phyloP scores from a whole-genome alignment of 2,329 filamentous ascomycete species.

The Neofusicoccum umdonicola region DNA sequence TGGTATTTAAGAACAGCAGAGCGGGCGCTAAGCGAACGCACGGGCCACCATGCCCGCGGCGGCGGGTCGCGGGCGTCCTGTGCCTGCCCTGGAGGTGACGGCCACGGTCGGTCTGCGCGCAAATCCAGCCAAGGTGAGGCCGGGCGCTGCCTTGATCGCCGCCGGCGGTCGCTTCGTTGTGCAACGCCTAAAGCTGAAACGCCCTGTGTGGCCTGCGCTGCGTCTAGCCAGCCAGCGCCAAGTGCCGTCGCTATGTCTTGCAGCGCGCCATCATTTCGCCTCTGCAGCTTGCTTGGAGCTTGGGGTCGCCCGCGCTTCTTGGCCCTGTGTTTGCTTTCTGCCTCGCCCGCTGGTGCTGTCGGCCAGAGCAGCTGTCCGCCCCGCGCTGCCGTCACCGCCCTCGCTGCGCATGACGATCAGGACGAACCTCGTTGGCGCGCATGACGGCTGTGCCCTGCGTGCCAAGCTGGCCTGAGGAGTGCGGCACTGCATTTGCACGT shows the following conservation, averaged over 20 bases:
- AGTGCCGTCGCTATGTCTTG: background rate
- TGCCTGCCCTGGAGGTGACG: background rate
- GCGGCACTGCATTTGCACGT: background rate
- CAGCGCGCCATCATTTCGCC: constrained; percentile 8
- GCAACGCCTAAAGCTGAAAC: constrained; percentile 12
- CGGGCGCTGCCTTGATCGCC: background rate
- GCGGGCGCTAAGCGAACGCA: constrained; percentile 10
- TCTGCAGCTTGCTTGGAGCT: constrained; percentile 1
- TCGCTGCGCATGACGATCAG: background rate
- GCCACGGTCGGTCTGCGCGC: background rate
- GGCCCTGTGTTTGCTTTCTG: background rate
- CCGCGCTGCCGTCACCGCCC: background rate
- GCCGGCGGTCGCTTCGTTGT: background rate
- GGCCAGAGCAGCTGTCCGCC: background rate
- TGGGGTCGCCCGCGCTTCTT: background rate
- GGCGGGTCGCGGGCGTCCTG: background rate
- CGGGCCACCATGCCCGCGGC: background rate
- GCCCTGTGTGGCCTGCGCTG: constrained; percentile 2
- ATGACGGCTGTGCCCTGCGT: too few species aligned
- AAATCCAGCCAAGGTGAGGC: background rate
- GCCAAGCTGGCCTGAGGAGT: background rate
- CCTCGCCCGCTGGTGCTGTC: background rate
- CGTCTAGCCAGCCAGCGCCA: background rate
- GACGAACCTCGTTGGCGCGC: too few species aligned
- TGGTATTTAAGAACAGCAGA: background rate